Evolutionary conservation across 805 yeast species (phyloP).

Genomic region (Blastobotrys terrestris): DNA sequence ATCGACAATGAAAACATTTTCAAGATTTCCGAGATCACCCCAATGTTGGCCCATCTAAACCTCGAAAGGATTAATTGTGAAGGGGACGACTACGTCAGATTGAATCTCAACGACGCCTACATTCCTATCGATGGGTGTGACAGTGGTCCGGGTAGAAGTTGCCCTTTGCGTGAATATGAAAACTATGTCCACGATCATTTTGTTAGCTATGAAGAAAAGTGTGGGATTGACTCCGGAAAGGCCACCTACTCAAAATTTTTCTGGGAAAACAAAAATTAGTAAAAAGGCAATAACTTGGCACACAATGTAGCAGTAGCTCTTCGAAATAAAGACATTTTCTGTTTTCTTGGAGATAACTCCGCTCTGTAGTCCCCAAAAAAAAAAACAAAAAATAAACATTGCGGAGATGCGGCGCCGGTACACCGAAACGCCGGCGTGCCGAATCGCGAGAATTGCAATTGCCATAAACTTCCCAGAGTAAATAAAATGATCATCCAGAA

Average conservation of each 20-base stretch:
- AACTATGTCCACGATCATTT: slow-evolving; percentile 6
- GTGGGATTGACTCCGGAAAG: slow-evolving; percentile 1
- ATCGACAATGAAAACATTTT: slow-evolving; percentile 39
- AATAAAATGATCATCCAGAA: too few relatives aligned
- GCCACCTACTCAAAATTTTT: background rate
- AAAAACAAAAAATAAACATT: too few relatives aligned
- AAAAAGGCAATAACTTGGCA: too few relatives aligned
- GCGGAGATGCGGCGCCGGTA: background rate
- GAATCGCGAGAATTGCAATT: background rate
- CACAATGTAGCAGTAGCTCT: too few relatives aligned
- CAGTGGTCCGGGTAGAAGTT: slow-evolving; percentile 49
- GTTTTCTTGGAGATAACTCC: too few relatives aligned
- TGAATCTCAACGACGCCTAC: slow-evolving; percentile 48
- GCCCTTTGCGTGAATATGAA: slow-evolving; percentile 34
- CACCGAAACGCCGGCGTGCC: background rate
- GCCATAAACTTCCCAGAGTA: background rate
- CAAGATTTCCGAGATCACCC: slow-evolving; percentile 16
- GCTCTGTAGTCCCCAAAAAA: too few relatives aligned
- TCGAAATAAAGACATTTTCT: too few relatives aligned
- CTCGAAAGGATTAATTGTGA: slow-evolving; percentile 27
- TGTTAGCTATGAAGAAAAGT: slow-evolving; percentile 11
- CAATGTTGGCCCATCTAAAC: slow-evolving; percentile 26
- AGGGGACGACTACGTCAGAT: slow-evolving; percentile 39
- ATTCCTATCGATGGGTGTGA: slow-evolving; percentile 44
- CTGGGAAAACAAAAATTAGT: background rate